Conservation (phyloP, 441 rosid genomes). For the Hura crepitans region DNA sequence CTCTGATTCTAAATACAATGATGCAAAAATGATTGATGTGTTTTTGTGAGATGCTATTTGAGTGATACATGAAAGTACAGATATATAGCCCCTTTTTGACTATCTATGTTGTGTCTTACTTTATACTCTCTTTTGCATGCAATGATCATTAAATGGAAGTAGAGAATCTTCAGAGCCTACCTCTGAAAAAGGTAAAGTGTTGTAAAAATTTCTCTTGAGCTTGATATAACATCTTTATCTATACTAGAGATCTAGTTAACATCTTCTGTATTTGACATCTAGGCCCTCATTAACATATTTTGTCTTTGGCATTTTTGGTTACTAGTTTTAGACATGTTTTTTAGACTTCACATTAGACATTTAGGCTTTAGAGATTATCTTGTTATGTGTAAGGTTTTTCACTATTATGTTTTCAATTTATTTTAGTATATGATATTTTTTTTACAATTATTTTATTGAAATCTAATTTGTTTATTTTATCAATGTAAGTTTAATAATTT, state of each 20-base stretch:
- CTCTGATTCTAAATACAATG: constrained; percentile 52
- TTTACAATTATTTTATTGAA: too few species aligned
- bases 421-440: too few species aligned
- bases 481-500: too few species aligned
- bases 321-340: not conserved
- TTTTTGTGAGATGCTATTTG: constrained; percentile 38
- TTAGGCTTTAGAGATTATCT: not conserved
- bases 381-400: not conserved
- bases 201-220: constrained; percentile 1
- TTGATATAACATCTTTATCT: not conserved
- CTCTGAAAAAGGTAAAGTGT: constrained; percentile 48
- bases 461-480: too few species aligned
- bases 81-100: not conserved
- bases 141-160: constrained; percentile 61
- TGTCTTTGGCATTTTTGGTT: not conserved
- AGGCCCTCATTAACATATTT: constrained; percentile 7
- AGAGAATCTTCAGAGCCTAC: constrained; percentile 55
- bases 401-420: not conserved
- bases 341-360: not conserved
- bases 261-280: not conserved
- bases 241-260: not conserved
- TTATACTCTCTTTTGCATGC: constrained; percentile 17
- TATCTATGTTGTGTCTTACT: constrained; percentile 2
- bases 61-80: not conserved
- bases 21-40: constrained; percentile 76